These are phyloP conservation scores for Carex pumila DNA, from an alignment of 176 grass and related monocot species.

Conservation along the genomic window DNA sequence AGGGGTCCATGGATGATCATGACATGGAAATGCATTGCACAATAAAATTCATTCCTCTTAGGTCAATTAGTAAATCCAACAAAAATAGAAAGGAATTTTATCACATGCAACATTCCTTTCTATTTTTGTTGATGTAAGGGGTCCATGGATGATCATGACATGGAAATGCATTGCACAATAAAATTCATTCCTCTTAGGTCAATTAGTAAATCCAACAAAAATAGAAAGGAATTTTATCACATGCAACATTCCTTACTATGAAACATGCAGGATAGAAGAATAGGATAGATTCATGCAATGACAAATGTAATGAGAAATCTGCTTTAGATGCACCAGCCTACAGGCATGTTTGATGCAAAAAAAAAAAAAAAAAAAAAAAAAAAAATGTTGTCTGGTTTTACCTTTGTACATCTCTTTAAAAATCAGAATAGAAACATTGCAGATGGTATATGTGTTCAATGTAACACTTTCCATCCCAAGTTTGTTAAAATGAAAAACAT, in stretches of 20 bases:
- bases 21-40: not conserved
- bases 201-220: not conserved
- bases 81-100: not conserved
- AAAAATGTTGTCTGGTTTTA: not conserved
- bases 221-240: not conserved
- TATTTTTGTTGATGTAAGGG: not conserved
- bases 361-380: not conserved
- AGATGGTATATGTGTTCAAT: not conserved
- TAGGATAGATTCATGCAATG: too few species aligned
- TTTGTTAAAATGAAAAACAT: not conserved
- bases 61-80: not conserved
- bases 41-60: not conserved
- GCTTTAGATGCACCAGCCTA: too few species aligned
- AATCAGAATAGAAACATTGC: not conserved
- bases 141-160: not conserved
- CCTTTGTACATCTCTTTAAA: not conserved
- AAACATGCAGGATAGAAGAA: too few species aligned
- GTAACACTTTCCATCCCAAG: not conserved
- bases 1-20: not conserved
- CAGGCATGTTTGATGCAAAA: too few species aligned
- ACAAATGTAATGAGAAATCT: too few species aligned
- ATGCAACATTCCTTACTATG: not conserved
- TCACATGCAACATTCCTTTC: not conserved
- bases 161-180: not conserved
- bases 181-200: not conserved